A percentile compares a stretch with the other conserved stretches of the same genome.
Evolutionary conservation across 1,284 basidiomycete species (phyloP).

Genomic region (Ganoderma lucidum): DNA sequence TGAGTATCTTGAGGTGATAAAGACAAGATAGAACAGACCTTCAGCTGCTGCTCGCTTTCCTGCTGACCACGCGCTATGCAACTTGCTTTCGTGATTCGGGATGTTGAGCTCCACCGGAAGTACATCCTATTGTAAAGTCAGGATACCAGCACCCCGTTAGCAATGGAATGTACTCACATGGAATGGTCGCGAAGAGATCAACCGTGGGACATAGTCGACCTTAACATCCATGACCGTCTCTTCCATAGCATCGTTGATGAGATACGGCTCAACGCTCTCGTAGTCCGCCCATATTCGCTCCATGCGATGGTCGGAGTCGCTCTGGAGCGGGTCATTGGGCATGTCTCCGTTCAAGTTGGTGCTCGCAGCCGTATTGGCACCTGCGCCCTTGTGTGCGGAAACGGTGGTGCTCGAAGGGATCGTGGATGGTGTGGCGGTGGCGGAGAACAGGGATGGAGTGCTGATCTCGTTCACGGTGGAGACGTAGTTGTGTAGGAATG

Average conservation of each 20-base stretch:
- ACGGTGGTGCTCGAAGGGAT: conserved; percentile 26
- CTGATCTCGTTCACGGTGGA: conserved; percentile 80
- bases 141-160: too few relatives aligned
- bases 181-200: conserved; percentile 59
- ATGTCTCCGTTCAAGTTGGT: conserved; percentile 37
- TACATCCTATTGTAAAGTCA: conserved; percentile 60
- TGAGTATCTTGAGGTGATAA: background rate
- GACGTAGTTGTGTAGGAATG: conserved; percentile 92
- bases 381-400: conserved; percentile 25
- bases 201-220: conserved; percentile 55
- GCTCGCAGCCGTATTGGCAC: conserved; percentile 20
- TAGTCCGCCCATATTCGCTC: conserved; percentile 86
- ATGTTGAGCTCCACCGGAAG: conserved; percentile 81
- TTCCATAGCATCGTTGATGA: conserved; percentile 58
- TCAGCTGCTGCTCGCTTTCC: conserved; percentile 67
- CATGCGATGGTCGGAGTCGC: conserved; percentile 81
- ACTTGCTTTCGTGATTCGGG: conserved; percentile 70
- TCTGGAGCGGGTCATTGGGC: conserved; percentile 58
- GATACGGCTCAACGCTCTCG: conserved; percentile 77
- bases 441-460: conserved; percentile 51
- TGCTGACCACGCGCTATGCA: conserved; percentile 49
- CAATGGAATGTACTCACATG: conserved; percentile 53
- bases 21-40: conserved; percentile 50
- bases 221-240: conserved; percentile 60
- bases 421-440: conserved; percentile 43